phyloP scores from a whole-genome alignment of 176 grass and related monocot genomes.

The Juncus effusus region DNA sequence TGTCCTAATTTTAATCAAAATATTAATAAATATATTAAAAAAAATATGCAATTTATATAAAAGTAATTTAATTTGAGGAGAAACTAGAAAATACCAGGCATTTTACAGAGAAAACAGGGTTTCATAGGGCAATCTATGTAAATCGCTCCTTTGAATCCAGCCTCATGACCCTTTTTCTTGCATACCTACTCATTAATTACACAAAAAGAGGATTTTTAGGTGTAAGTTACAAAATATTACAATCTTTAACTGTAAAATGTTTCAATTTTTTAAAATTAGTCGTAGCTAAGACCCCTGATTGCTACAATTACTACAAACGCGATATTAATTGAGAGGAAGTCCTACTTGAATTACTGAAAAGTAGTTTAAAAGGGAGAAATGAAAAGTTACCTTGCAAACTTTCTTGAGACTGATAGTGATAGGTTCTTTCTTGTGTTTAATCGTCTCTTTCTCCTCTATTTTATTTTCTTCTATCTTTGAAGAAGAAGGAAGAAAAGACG shows the following conservation, averaged over 20 bases:
- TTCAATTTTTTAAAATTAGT: neutral
- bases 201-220: neutral
- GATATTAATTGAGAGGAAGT: too few species aligned
- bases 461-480: neutral
- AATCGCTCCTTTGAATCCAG: slow-evolving; percentile 72
- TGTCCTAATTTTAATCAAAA: slow-evolving; percentile 43
- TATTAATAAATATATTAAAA: neutral
- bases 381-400: slow-evolving; percentile 65
- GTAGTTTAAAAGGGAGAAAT: neutral
- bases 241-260: neutral
- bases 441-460: neutral
- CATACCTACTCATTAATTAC: slow-evolving; percentile 48
- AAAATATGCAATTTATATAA: neutral
- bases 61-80: neutral
- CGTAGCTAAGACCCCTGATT: too few species aligned
- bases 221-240: slow-evolving; percentile 6
- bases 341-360: too few species aligned
- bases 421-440: slow-evolving; percentile 41
- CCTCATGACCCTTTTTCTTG: slow-evolving; percentile 75
- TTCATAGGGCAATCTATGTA: slow-evolving; percentile 95
- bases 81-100: slow-evolving; percentile 45
- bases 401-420: slow-evolving; percentile 89
- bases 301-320: too few species aligned
- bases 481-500: slow-evolving; percentile 5
- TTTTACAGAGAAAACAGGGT: slow-evolving; percentile 96